Base-by-base conservation (phyloP, 2,329 filamentous ascomycete species). In the Alternaria novae-zelandiae region DNA sequence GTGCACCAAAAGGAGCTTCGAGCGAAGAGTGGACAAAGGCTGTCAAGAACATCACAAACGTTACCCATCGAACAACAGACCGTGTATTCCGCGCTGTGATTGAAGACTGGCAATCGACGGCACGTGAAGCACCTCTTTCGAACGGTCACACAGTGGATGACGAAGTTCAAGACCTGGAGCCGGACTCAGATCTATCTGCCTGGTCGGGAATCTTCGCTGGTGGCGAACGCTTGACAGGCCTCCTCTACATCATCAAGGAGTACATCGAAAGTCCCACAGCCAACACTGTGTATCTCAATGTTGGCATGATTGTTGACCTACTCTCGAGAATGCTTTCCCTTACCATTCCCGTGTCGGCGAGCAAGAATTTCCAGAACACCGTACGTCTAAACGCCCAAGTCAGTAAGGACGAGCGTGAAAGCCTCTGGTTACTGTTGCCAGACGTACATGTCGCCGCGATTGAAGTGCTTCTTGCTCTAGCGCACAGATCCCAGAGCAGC, bases 181-280 rank as follows among this genome's bases (percentile, higher is more conserved):
- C 77, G 63, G 70, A 77, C 9, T 73, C 86, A 44, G 83, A 82
- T 25, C 81, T 96, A n/a, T 86, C 88, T 1, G 69, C 81, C 0
- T 97, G 94, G 94, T 84, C 82, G 12, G 93, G 94, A 10, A 82
- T 97, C n/a, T 85, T 87, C 66, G 87, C 90, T 21, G 95, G 95
- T 7, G 82, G 88, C 15, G 88, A 93, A 74, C 87, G 93, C 57
- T 79, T 97, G 3, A 77, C 87, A 13, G 87, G 88, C 7, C 83
- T 96, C 5, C 80, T 97, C 23, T 82, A 84, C 32, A 84, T 92
- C 47, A 79, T 97, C 28, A 84, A 86, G 25, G 84, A 87, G 28
- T 89, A 90, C 68, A 78, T 97, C 50, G 82, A 82, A 20, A 87
- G 83, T 51, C 83, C 88, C 13, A 95, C 93, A 1, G 87, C 90